Evolutionary conservation across 1,284 basidiomycete genomes (phyloP), one percentile per base, ranked within the genome.

Genomic region (Stygiomarasmius scandens): DNA sequence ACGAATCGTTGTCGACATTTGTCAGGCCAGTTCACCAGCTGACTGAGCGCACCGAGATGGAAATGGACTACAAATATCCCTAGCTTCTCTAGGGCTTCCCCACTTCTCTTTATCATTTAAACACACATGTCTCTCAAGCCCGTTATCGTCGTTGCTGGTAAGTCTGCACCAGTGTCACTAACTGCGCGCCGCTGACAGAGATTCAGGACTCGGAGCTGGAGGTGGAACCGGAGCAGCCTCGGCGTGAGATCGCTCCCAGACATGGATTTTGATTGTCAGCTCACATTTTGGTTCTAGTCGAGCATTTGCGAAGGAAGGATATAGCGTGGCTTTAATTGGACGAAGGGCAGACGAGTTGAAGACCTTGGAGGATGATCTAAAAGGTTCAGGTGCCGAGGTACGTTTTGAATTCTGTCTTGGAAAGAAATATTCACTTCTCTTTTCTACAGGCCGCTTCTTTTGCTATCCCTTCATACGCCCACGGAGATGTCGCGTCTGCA

Each of bases 291-390:
- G 9, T 20, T 25, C 10, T 55, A 90, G 87, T 20, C 85, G 83
- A 43, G 61, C 85, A 16, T 89, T 89, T 59, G 77, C 84, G 3
- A 82, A 82, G 65, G 71, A 81, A 25, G 89, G 89, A 1, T 92
- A 89, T 65, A 80, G 78, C 44, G 78, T 92, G 41, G 89, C 89
- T 0, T 70, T 92, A 49, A 77, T 92, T 49, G 86, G 87, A 9
- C 77, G 90, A 45, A 82, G 82, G 41, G 68, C 74, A 1, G 82
- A 84, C 19, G 67, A 75, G 22, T 73, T 89, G 10, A 72, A 82
- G 54, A 77, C 76, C 43, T 70, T 86, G 5, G 80, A 84, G 4
- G 66, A 77, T 2, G 84, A 86, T 49, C 78, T 92, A 50, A 85
- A 78, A 54, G 60, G 67, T 14, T 68, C 72, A 16, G 87, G 86